Evolutionary conservation across 2,329 filamentous ascomycete species (phyloP).

Genomic region (Pseudopyrenochaeta lycopersici): DNA sequence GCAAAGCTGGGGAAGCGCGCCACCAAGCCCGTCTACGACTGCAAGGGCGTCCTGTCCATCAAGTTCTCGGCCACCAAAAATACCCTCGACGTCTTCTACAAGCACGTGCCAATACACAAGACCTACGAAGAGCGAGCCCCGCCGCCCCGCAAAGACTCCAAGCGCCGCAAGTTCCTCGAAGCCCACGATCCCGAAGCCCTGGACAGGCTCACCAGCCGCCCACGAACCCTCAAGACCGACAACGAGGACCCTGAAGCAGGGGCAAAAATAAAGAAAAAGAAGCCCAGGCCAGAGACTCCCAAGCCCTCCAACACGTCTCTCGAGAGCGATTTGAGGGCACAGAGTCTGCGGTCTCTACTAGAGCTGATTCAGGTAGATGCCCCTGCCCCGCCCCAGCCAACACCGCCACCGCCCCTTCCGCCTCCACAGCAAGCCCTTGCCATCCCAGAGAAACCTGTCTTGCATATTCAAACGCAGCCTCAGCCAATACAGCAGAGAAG

Average conservation of each 20-base stretch:
- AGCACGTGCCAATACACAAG: slow-evolving; percentile 57
- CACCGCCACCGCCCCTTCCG: slow-evolving; percentile 20
- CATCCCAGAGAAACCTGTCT: neutral
- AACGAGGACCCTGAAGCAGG: slow-evolving; percentile 23
- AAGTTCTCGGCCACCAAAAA: slow-evolving; percentile 57
- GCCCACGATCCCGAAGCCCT: slow-evolving; percentile 46
- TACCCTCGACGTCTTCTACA: slow-evolving; percentile 56
- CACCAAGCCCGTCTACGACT: slow-evolving; percentile 59
- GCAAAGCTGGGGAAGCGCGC: slow-evolving; percentile 48
- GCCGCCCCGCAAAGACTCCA: slow-evolving; percentile 51
- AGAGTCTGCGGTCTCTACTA: slow-evolving; percentile 48
- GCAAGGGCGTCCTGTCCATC: slow-evolving; percentile 57
- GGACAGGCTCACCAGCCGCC: slow-evolving; percentile 31
- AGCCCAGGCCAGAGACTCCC: slow-evolving; percentile 33
- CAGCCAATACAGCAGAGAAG: slow-evolving; percentile 20
- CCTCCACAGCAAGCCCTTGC: slow-evolving; percentile 7
- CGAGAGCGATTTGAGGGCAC: slow-evolving; percentile 48
- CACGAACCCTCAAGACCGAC: slow-evolving; percentile 28
- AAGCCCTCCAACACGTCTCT: slow-evolving; percentile 45
- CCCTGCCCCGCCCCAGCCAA: slow-evolving; percentile 17
- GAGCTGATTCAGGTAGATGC: slow-evolving; percentile 45
- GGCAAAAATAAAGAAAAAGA: slow-evolving; percentile 36
- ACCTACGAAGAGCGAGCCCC: slow-evolving; percentile 57
- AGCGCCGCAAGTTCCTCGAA: slow-evolving; percentile 47
- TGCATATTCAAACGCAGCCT: slow-evolving; percentile 13